Evolutionary conservation across 2,329 filamentous ascomycete species (phyloP), one percentile per base, ranked within the genome.

Genomic region (Elsinoe ampelina): DNA sequence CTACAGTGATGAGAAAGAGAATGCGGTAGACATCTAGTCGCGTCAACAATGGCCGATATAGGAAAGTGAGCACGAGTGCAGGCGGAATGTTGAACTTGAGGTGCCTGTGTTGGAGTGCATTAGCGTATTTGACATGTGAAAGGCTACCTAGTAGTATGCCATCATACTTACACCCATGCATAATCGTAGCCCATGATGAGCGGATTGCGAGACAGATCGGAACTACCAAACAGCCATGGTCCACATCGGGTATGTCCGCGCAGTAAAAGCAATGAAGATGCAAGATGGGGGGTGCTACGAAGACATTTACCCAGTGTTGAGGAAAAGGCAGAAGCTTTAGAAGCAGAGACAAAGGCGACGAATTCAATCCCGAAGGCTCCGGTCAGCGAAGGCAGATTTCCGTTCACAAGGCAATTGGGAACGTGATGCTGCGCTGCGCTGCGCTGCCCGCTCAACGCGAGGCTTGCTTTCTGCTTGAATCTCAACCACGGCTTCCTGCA

Each of bases 71-170:
- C 41, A 78, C 63, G 60, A 78, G 68, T 8, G 83, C 84, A 20
- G 81, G 75, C 12, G 84, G 84, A 57, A 87, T 80, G 32, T 82
- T 87, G 72, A 83, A 87, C 63, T 80, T 80, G 63, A 83, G 67
- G 68, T 87, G 81, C 61, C 82, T 87, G 58, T 57, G 54, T 26
- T 32, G 48, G 42, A 35, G 17, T 57, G 48, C 34, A 52, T 52
- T 51, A 59, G 57, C 45, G 43, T 35, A 54, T 6, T 26, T 56
- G 35, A 30, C 38, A 58, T 47, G 38, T 43, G 47, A 47, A 47
- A 26, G 35, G 22, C n/a, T n/a, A n/a, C n/a, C n/a, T n/a, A n/a
- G 45, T 57, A 19, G 50, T 17, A 36, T 32, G 42, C 56, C 57
- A 57, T 57, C 58, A 35, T 51, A 74, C 80, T 68, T 76, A 83